Conservation (phyloP, 2,329 filamentous ascomycete genomes). For the Phoma sp. region DNA sequence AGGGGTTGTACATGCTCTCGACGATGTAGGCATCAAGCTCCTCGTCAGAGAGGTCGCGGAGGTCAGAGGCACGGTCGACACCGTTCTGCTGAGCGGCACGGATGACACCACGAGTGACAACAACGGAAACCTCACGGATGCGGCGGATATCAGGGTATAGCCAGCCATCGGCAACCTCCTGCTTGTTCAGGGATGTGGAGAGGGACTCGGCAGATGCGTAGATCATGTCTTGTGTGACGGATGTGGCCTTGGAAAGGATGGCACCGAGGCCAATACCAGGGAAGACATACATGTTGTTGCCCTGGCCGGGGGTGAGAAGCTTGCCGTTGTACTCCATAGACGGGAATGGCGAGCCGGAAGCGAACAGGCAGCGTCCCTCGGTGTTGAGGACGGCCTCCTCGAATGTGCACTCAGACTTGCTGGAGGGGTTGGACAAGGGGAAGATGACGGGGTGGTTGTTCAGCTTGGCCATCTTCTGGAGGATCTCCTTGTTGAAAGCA, state of each 20-base stretch:
- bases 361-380: slow-evolving; percentile 89
- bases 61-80: slow-evolving; percentile 59
- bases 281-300: slow-evolving; percentile 94
- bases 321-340: slow-evolving; percentile 61
- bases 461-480: slow-evolving; percentile 64
- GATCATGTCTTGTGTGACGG: slow-evolving; percentile 93
- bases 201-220: slow-evolving; percentile 89
- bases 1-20: slow-evolving; percentile 59
- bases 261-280: slow-evolving; percentile 92
- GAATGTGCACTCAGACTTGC: slow-evolving; percentile 97
- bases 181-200: slow-evolving; percentile 75
- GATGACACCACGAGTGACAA: slow-evolving; percentile 91
- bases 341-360: slow-evolving; percentile 91
- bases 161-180: slow-evolving; percentile 82
- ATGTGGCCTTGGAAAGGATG: slow-evolving; percentile 86
- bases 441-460: slow-evolving; percentile 80
- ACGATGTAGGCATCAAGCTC: slow-evolving; percentile 72
- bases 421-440: slow-evolving; percentile 93
- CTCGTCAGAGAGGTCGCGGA: slow-evolving; percentile 71
- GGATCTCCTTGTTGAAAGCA: slow-evolving; percentile 86
- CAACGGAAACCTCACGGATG: slow-evolving; percentile 85
- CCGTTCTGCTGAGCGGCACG: slow-evolving; percentile 85
- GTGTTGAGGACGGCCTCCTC: slow-evolving; percentile 92
- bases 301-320: slow-evolving; percentile 57
- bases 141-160: slow-evolving; percentile 92